These are phyloP conservation scores for Millerozyma acaciae DNA, from an alignment of 805 yeast genomes.

Conservation along the genomic window DNA sequence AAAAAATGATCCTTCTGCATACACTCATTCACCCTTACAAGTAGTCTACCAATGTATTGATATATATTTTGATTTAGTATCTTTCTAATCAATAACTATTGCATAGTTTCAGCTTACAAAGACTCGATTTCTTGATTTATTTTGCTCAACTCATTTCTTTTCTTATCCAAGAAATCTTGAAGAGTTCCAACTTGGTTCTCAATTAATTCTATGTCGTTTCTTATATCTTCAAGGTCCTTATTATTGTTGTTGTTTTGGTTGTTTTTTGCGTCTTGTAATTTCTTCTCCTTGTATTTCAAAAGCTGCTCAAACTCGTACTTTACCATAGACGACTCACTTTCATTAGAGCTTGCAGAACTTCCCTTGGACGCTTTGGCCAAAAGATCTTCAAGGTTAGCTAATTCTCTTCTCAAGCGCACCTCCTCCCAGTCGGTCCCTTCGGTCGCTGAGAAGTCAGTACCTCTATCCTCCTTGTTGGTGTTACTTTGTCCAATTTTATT, in stretches of 20 bases:
- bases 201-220: conserved; percentile 62
- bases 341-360: conserved; percentile 17
- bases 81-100: conserved; percentile 1
- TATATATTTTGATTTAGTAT: neutral
- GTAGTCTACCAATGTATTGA: neutral
- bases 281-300: conserved; percentile 69
- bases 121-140: conserved; percentile 42
- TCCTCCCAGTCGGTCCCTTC: conserved; percentile 92
- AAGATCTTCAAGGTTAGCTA: conserved; percentile 68
- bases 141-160: conserved; percentile 55
- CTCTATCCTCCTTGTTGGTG: conserved; percentile 31
- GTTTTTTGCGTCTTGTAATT: conserved; percentile 30
- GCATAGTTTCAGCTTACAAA: conserved; percentile 9
- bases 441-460: conserved; percentile 69
- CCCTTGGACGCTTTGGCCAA: conserved; percentile 46
- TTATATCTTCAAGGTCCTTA: conserved; percentile 48
- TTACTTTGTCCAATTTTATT: conserved; percentile 53
- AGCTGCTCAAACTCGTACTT: conserved; percentile 77
- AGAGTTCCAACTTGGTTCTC: conserved; percentile 73
- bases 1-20: conserved; percentile 21
- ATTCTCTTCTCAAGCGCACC: conserved; percentile 73
- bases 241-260: conserved; percentile 9
- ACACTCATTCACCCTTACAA: conserved; percentile 1
- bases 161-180: conserved; percentile 61
- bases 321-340: conserved; percentile 25